Conservation (phyloP, 1,139 yeast species). For the Debaryomyces nepalensis region DNA sequence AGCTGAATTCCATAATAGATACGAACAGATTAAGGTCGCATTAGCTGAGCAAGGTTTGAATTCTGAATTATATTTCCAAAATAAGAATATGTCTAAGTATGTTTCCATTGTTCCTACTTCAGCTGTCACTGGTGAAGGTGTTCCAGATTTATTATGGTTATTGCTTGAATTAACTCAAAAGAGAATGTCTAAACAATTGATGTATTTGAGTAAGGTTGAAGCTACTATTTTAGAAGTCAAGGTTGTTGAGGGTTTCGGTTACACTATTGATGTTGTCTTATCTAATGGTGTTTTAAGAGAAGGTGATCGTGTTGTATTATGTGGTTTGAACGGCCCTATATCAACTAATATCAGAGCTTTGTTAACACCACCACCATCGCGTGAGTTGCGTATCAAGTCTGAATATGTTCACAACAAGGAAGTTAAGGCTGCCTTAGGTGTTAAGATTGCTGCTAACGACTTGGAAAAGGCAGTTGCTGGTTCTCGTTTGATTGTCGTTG, state of each 20-base stretch:
- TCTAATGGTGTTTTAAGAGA: slow-evolving; percentile 94
- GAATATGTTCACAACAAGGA: slow-evolving; percentile 95
- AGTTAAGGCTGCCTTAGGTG: slow-evolving; percentile 99
- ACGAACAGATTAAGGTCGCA: slow-evolving; percentile 83
- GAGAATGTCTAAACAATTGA: slow-evolving; percentile 98
- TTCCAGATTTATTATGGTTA: slow-evolving; percentile 96
- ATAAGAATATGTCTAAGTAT: slow-evolving; percentile 88
- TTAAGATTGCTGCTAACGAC: slow-evolving; percentile 96
- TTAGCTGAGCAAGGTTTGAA: slow-evolving; percentile 98
- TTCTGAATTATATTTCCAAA: slow-evolving; percentile 94
- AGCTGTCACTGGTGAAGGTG: slow-evolving; percentile 99
- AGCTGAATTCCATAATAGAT: slow-evolving; percentile 88
- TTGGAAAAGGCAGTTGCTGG: slow-evolving; percentile 99
- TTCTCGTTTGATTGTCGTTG: slow-evolving; percentile 91
- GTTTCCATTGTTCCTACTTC: slow-evolving; percentile 98
- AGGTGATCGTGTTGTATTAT: slow-evolving; percentile 92
- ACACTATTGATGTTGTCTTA: slow-evolving; percentile 95
- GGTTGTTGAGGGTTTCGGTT: slow-evolving; percentile 98
- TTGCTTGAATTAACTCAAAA: slow-evolving; percentile 93
- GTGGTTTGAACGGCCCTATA: slow-evolving; percentile 98
- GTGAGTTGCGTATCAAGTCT: slow-evolving; percentile 94
- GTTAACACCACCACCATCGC: slow-evolving; percentile 95
- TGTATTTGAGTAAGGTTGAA: slow-evolving; percentile 91
- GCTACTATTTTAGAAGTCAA: slow-evolving; percentile 98
- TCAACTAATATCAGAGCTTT: slow-evolving; percentile 97